Conservation (phyloP, 2,329 filamentous ascomycete genomes). For the Xylaria sp. region DNA sequence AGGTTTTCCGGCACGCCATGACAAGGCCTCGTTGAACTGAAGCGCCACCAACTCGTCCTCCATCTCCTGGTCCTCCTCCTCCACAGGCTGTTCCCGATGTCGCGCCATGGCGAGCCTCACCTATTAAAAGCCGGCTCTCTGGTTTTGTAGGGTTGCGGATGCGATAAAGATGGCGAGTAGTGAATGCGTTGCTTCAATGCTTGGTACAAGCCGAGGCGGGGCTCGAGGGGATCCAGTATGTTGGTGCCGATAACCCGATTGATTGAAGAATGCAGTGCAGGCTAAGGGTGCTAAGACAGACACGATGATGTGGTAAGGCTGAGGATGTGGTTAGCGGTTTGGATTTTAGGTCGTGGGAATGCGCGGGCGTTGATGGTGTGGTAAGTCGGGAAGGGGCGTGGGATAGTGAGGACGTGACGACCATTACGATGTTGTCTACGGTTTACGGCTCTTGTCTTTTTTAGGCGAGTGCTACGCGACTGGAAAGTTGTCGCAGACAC, state of each 20-base stretch:
- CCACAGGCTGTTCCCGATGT: slow-evolving; percentile 36
- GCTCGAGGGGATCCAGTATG: slow-evolving; percentile 3
- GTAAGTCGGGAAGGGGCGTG: background rate
- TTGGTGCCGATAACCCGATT: background rate
- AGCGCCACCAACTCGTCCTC: slow-evolving; percentile 46
- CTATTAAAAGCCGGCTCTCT: background rate
- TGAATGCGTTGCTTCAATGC: background rate
- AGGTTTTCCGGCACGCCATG: slow-evolving; percentile 86
- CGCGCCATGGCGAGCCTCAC: slow-evolving; percentile 34
- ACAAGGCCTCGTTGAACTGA: slow-evolving; percentile 77
- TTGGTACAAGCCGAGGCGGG: slow-evolving; percentile 11
- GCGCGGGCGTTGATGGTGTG: slow-evolving; percentile 4
- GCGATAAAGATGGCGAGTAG: background rate
- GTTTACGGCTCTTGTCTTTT: slow-evolving; percentile 13
- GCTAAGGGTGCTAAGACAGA: background rate
- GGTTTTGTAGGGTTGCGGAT: background rate
- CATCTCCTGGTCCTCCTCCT: slow-evolving; percentile 37
- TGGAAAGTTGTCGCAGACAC: slow-evolving; percentile 9
- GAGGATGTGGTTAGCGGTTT: background rate
- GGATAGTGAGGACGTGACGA: slow-evolving; percentile 12
- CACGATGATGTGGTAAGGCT: background rate
- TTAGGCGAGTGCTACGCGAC: slow-evolving; percentile 22
- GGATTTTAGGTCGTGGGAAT: background rate
- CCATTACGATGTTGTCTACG: slow-evolving; percentile 13
- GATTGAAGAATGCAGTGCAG: background rate